Conservation (phyloP, 192 early-diverging fungal species). For the Entomortierella chlamydospora region DNA sequence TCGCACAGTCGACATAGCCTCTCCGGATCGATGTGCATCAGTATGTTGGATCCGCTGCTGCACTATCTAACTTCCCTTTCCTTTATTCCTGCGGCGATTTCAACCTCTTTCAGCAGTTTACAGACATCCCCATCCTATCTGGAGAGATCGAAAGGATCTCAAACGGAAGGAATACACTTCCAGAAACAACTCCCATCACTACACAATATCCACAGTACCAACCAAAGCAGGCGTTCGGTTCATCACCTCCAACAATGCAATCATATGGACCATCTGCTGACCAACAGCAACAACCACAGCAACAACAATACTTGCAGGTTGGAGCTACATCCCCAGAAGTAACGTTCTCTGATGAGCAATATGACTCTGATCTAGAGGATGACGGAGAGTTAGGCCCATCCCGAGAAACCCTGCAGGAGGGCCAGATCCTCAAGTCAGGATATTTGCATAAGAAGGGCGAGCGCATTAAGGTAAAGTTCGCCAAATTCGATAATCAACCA, state of each 20-base stretch:
- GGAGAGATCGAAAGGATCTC: neutral
- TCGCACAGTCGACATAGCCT: neutral
- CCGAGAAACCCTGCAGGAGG: constrained; percentile 60
- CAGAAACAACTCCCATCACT: no score
- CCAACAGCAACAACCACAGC: neutral
- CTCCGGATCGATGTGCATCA: neutral
- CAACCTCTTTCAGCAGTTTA: neutral
- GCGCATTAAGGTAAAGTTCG: constrained; percentile 61
- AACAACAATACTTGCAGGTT: constrained; percentile 10
- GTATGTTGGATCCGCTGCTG: neutral
- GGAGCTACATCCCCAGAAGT: constrained; percentile 27
- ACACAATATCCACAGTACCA: constrained; percentile 9
- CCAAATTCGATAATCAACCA: no score
- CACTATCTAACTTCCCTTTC: neutral
- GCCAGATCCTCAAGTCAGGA: constrained; percentile 66
- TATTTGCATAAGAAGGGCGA: constrained; percentile 70
- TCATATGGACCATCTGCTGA: constrained; percentile 17
- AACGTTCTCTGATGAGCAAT: constrained; percentile 36
- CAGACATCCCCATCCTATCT: constrained; percentile 4
- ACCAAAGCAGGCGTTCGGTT: neutral
- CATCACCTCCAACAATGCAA: constrained; percentile 3
- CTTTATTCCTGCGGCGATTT: neutral
- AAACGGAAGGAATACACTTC: neutral
- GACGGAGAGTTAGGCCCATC: constrained; percentile 61
- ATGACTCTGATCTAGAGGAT: constrained; percentile 59